Base-by-base conservation (phyloP, 495 filamentous ascomycete species). In the Durotheca rogersii region DNA sequence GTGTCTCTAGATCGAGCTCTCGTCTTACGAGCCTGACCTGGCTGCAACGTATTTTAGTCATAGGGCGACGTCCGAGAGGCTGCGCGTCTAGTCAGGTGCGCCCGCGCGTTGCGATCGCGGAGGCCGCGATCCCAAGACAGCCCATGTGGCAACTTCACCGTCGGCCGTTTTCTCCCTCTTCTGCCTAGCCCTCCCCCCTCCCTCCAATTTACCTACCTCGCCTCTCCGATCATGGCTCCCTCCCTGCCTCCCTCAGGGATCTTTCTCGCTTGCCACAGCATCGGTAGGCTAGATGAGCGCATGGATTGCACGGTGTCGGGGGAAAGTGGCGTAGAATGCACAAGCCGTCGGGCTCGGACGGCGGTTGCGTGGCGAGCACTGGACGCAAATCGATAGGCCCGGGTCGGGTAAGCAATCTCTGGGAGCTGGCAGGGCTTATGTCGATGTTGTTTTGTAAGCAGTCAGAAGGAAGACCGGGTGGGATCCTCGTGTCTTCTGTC, bases 371-470 rank as follows among this genome's bases (percentile, higher is more conserved):
- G 43, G 40, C 20, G 55, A 9, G 19, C 19, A 47, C 51, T 52
- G 54, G 54, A 39, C 32, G 45, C 11, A 34, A 14, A 17, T 31
- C 9, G 55, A 53, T 15, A 14, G 41, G 21, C 41, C 45, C 41
- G 32, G 16, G 51, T 54, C 14, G 15, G 46, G 56, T 10, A 59
- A 51, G n/a, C n/a, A n/a, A n/a, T n/a, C 41, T 30, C 12, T 17
- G 39, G 31, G 50, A 51, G 41, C 42, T 59, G 4, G n/a, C n/a
- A 59, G 49, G 56, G 56, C 56, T 59, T 59, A 59, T 35, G 34
- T 33, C 36, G 14, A 15, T 32, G 12, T 39, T 38, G 31, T 47
- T 18, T 15, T 44, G 47, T 18, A 46, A 25, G 33, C n/a, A n/a
- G 15, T 3, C 16, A 35, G n/a, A 15, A 2, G 32, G 47, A 53